Conservation (phyloP, 129 eudicot genomes). For the Silybum marianum region DNA sequence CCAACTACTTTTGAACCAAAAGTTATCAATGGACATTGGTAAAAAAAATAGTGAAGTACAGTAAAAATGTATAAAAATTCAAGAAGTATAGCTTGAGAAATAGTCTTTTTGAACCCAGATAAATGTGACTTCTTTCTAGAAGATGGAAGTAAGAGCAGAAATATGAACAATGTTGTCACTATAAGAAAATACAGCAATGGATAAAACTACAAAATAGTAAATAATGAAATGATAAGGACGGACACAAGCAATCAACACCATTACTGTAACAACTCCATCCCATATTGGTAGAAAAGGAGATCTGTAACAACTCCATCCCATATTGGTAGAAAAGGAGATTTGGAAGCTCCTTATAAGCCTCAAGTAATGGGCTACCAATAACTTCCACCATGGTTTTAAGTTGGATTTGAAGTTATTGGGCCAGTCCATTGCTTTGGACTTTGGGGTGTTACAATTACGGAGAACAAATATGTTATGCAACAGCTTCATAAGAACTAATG, state of each 20-base stretch:
- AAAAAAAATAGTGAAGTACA: neutral
- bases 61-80: neutral
- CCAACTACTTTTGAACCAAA: neutral
- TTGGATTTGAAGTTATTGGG: too few species aligned
- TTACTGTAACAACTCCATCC: too few species aligned
- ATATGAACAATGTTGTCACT: neutral
- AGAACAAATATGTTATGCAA: slow-evolving; percentile 1
- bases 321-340: too few species aligned
- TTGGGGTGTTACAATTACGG: too few species aligned
- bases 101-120: neutral
- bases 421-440: too few species aligned
- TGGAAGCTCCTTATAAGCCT: too few species aligned
- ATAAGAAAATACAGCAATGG: neutral
- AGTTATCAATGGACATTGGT: neutral
- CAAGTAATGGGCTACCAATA: too few species aligned
- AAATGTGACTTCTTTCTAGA: neutral
- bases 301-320: too few species aligned
- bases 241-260: neutral
- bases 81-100: neutral
- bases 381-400: too few species aligned
- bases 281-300: too few species aligned
- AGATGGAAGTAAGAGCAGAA: neutral
- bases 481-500: neutral
- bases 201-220: neutral
- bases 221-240: neutral